Evolutionary conservation across 306 rosid genomes (phyloP).

Genomic region (Hylodesmum podocarpum): DNA sequence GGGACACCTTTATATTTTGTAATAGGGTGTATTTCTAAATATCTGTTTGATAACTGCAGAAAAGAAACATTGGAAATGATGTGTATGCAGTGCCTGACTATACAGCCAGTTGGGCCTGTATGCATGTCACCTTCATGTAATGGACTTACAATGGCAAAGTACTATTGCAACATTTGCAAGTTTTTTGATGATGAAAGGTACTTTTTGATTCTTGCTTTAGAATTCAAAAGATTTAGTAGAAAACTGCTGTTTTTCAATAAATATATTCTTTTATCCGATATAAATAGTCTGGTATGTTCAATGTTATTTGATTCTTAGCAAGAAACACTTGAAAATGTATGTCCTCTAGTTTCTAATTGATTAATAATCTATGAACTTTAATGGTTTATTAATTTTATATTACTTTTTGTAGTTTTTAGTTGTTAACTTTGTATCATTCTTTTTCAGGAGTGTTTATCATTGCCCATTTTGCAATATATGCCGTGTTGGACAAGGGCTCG

Average conservation of each 20-base stretch:
- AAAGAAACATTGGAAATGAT: slow-evolving; percentile 93
- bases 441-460: slow-evolving; percentile 83
- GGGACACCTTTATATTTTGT: slow-evolving; percentile 9
- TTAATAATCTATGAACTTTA: slow-evolving; percentile 2
- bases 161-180: slow-evolving; percentile 89
- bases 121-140: slow-evolving; percentile 87
- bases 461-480: slow-evolving; percentile 99
- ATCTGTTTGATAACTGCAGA: slow-evolving; percentile 49
- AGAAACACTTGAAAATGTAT: not conserved
- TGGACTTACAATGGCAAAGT: slow-evolving; percentile 84
- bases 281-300: not conserved
- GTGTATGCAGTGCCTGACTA: slow-evolving; percentile 82
- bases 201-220: not conserved
- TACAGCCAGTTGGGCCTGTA: slow-evolving; percentile 84
- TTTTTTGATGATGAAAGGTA: slow-evolving; percentile 99
- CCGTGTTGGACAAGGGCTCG: slow-evolving; percentile 97
- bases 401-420: slow-evolving; percentile 14
- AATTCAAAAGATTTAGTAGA: too few species aligned
- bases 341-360: not conserved
- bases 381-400: slow-evolving; percentile 2
- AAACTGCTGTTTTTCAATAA: not conserved
- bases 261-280: not conserved
- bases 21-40: slow-evolving; percentile 23
- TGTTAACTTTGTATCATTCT: slow-evolving; percentile 1
- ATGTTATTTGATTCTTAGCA: slow-evolving; percentile 9